phyloP scores from a whole-genome alignment of 345 rosid species.

The Eucalyptus microcorys region DNA sequence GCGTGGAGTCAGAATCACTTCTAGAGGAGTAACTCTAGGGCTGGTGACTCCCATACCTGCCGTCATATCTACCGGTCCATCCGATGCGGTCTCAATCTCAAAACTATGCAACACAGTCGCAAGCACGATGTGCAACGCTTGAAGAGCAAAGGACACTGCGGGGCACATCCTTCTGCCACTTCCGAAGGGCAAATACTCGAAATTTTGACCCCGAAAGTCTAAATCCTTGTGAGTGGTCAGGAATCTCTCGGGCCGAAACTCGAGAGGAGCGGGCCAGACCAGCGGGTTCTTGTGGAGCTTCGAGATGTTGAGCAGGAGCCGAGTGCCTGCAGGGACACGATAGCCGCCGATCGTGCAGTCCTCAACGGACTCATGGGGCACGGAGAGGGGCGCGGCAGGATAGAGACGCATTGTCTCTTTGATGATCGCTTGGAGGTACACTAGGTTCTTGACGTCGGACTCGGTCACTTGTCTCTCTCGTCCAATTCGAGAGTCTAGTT shows the following conservation, averaged over 20 bases:
- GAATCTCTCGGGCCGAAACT: constrained; percentile 44
- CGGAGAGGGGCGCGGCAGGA: constrained; percentile 47
- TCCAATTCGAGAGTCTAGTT: constrained; percentile 39
- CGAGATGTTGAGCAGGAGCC: constrained; percentile 34
- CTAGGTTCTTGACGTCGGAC: constrained; percentile 33
- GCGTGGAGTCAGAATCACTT: constrained; percentile 26
- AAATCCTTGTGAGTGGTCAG: constrained; percentile 9
- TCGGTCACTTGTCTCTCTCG: constrained; percentile 32
- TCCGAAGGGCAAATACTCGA: constrained; percentile 37
- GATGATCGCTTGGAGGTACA: constrained; percentile 46
- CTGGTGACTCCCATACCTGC: constrained; percentile 10
- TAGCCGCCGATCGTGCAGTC: constrained; percentile 40
- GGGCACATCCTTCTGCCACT: constrained; percentile 41
- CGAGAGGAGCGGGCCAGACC: constrained; percentile 20
- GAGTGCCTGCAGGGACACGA: constrained; percentile 27
- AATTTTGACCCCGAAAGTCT: constrained; percentile 32
- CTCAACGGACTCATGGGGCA: constrained; percentile 35
- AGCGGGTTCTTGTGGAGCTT: constrained; percentile 39
- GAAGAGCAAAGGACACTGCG: constrained; percentile 24
- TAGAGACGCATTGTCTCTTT: constrained; percentile 52
- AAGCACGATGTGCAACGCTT: constrained; percentile 18
- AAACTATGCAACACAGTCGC: constrained; percentile 36
- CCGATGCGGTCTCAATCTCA: constrained; percentile 4
- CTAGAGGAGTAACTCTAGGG: constrained; percentile 33
- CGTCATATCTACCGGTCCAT: constrained; percentile 16